Evolutionary conservation across 495 filamentous ascomycete genomes (phyloP).

Genomic region (Neurospora sp.): DNA sequence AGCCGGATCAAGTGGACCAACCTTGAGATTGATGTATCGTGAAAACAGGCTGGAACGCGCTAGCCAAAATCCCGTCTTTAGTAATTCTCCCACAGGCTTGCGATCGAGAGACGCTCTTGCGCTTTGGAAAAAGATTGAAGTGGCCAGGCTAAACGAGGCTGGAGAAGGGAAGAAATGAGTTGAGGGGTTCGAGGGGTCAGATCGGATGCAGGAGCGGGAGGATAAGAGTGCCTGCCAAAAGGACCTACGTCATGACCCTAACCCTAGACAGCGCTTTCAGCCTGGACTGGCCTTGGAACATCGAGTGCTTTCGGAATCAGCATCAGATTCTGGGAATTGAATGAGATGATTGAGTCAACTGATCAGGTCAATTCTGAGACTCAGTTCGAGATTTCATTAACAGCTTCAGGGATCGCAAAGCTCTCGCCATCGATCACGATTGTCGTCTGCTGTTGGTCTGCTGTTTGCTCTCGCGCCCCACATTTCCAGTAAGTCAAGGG

Average conservation of each 20-base stretch:
- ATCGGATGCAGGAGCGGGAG: neutral
- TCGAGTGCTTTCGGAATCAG: neutral
- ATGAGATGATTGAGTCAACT: neutral
- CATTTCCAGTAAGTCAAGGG: neutral
- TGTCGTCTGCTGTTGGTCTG: neutral
- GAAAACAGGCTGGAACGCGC: too few relatives aligned
- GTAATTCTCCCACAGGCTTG: neutral
- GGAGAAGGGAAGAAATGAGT: neutral
- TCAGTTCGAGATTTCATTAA: neutral
- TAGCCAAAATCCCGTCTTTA: neutral
- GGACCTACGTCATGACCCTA: conserved; percentile 14
- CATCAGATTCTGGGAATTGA: neutral
- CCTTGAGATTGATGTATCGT: neutral
- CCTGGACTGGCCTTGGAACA: neutral
- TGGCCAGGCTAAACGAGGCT: neutral
- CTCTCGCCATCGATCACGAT: neutral
- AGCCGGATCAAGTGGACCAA: neutral
- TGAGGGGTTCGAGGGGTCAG: neutral
- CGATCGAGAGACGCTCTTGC: conserved; percentile 9
- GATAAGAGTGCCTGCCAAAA: neutral
- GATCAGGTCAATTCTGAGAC: neutral
- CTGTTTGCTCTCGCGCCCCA: neutral
- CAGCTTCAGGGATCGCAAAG: neutral
- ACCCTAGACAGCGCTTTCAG: neutral
- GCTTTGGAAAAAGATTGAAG: neutral